Evolutionary conservation across 306 rosid species (phyloP).

Genomic region (Trifolium fragiferum): DNA sequence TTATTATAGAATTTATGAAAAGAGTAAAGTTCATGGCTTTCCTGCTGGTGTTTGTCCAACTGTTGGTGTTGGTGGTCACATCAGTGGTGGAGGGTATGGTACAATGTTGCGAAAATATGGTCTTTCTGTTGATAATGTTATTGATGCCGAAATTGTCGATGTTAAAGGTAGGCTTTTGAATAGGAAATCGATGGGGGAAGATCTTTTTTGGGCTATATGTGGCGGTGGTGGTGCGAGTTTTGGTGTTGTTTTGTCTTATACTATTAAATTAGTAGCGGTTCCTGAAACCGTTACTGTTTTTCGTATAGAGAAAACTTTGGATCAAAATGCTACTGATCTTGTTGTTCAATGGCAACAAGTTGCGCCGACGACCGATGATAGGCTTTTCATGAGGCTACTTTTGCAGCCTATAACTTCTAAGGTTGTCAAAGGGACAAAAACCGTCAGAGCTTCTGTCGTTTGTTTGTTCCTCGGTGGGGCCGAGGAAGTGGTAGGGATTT

Average conservation of each 20-base stretch:
- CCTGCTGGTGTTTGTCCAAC: conserved; percentile 57
- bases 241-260: conserved; percentile 49
- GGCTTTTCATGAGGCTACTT: conserved; percentile 48
- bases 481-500: conserved; percentile 38
- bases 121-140: conserved; percentile 35
- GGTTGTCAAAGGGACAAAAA: conserved; percentile 25
- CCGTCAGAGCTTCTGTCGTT: conserved; percentile 40
- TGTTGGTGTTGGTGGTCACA: conserved; percentile 52
- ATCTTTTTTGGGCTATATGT: conserved; percentile 46
- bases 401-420: conserved; percentile 47
- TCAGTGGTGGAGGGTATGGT: conserved; percentile 54
- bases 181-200: conserved; percentile 50
- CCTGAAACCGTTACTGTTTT: conserved; percentile 48
- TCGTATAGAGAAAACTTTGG: conserved; percentile 32
- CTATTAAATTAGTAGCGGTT: conserved; percentile 41
- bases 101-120: conserved; percentile 47
- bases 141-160: conserved; percentile 48
- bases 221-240: conserved; percentile 55
- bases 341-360: conserved; percentile 55
- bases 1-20: conserved; percentile 45
- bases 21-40: conserved; percentile 51
- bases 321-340: conserved; percentile 48
- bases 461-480: conserved; percentile 48
- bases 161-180: conserved; percentile 40
- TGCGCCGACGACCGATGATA: conserved; percentile 45